Percentiles rank a stretch among this genome's conserved stretches.
phyloP scores from a whole-genome alignment of 805 yeast genomes.

The Suhomyces sp. region DNA sequence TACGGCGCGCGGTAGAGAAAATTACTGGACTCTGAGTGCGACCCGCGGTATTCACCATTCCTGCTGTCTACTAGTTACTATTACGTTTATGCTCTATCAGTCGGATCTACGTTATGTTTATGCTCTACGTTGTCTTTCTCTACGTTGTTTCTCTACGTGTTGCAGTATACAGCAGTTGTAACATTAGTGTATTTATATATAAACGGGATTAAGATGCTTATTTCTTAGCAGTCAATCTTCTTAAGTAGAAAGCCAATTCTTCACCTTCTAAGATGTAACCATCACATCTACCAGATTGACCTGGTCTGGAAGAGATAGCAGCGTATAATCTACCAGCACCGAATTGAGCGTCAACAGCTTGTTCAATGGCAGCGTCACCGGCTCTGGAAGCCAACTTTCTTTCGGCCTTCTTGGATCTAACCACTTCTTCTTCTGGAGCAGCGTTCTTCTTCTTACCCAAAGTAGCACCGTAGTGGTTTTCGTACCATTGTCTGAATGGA shows the following conservation, averaged over 20 bases:
- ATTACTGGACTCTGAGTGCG: too few relatives aligned
- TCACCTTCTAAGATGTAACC: conserved; percentile 99
- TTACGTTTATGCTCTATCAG: too few relatives aligned
- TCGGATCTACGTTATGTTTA: too few relatives aligned
- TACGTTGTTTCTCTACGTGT: too few relatives aligned
- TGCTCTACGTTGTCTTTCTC: too few relatives aligned
- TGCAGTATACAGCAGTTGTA: background rate
- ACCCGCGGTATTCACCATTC: too few relatives aligned
- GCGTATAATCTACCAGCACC: conserved; percentile 99
- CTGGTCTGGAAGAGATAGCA: conserved; percentile 98
- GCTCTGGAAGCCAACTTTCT: conserved; percentile 95
- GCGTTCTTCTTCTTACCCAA: conserved; percentile 78
- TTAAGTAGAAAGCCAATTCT: conserved; percentile 99
- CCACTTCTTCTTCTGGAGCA: conserved; percentile 56
- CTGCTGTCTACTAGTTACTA: too few relatives aligned
- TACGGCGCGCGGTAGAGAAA: too few relatives aligned
- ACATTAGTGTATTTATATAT: conserved; percentile 4
- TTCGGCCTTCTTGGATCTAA: conserved; percentile 75
- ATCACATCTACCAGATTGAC: conserved; percentile 99
- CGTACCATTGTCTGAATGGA: conserved; percentile 99
- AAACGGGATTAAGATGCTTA: conserved; percentile 38
- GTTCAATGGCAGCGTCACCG: conserved; percentile 77
- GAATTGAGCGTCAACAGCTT: conserved; percentile 93
- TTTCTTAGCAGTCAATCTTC: conserved; percentile 99
- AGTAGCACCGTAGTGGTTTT: conserved; percentile 93